phyloP scores from a whole-genome alignment of 23 red algal genomes.

The Gracilaria domingensis region DNA sequence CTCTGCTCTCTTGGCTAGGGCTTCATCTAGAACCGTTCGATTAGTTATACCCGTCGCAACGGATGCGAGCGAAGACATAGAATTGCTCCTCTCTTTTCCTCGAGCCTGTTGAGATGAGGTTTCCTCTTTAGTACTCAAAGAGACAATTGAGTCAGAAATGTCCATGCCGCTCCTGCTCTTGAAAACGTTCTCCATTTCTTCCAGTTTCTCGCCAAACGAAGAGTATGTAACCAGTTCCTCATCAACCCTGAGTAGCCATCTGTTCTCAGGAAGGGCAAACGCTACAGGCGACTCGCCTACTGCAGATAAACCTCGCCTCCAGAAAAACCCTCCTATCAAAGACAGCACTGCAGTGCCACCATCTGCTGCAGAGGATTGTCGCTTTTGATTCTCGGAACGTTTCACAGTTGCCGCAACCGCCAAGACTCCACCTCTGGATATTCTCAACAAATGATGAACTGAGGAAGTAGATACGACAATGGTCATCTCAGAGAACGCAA shows the following conservation, averaged over 20 bases:
- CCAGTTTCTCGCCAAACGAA: slow-evolving; percentile 68
- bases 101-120: neutral
- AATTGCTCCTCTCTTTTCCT: slow-evolving; percentile 21
- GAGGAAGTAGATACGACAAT: slow-evolving; percentile 47
- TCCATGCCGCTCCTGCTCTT: slow-evolving; percentile 68
- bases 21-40: slow-evolving; percentile 52
- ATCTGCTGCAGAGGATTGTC: slow-evolving; percentile 33
- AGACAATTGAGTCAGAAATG: slow-evolving; percentile 30
- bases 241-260: slow-evolving; percentile 70
- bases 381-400: slow-evolving; percentile 3
- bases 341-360: slow-evolving; percentile 53
- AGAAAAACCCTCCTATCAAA: slow-evolving; percentile 60
- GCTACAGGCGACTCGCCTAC: slow-evolving; percentile 20
- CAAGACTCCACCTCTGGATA: slow-evolving; percentile 52
- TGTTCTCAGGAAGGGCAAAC: slow-evolving; percentile 62
- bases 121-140: neutral
- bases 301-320: slow-evolving; percentile 15
- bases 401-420: slow-evolving; percentile 63
- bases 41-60: slow-evolving; percentile 53
- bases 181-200: slow-evolving; percentile 73
- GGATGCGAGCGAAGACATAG: slow-evolving; percentile 57
- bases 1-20: slow-evolving; percentile 41
- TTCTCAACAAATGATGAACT: slow-evolving; percentile 60
- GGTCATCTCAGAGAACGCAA: slow-evolving; percentile 68
- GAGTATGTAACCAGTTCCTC: slow-evolving; percentile 66